Evolutionary conservation across 2,329 filamentous ascomycete genomes (phyloP), one percentile per base, ranked within the genome.

Genomic region (Ophidiomyces ophidiicola): DNA sequence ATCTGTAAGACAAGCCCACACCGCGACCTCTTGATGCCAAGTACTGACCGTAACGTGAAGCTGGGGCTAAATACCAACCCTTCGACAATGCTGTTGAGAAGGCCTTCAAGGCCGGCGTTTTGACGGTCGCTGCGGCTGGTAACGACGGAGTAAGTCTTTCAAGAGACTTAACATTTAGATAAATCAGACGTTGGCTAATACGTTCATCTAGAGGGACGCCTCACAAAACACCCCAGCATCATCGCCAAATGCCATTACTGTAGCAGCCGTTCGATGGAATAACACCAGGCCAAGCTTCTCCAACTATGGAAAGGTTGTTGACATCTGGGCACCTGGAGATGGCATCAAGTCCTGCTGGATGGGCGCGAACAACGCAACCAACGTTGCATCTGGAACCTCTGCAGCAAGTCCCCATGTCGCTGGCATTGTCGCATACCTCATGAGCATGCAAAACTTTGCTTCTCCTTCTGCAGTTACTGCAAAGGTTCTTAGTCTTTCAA

Each of bases 251-350:
- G 63, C 54, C 28, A 54, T 63, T 45, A 67, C 63, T 20, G 57
- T 66, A 28, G 63, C 58, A 17, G 60, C 64, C 30, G 46, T 56
- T 30, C 44, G 36, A 12, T 39, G 35, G 15, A 59, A 66, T 29
- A 39, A 44, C 11, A 54, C 59, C 19, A 54, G 37, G 10, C 28
- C 63, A 12, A 45, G 19, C 5, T 67, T 63, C 50, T 63, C 60
- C 30, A 67, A 67, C 53, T 62, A 48, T 29, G 59, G 59, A 17
- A 42, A 44, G 20, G 69, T 69, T 48, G 41, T 74, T 31, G 72
- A 75, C 50, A 57, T 77, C 49, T 76, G 69, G 48, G 72, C 70
- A 5, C 72, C 73, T 0, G 73, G 73, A 25, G 61, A 69, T 44
- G 46, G 64, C 45, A 66, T 76, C 43, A 58, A 69, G 6, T 67